Base-by-base conservation (phyloP, 352 stramenopile genomes). In the Phytophthora crassamura region DNA sequence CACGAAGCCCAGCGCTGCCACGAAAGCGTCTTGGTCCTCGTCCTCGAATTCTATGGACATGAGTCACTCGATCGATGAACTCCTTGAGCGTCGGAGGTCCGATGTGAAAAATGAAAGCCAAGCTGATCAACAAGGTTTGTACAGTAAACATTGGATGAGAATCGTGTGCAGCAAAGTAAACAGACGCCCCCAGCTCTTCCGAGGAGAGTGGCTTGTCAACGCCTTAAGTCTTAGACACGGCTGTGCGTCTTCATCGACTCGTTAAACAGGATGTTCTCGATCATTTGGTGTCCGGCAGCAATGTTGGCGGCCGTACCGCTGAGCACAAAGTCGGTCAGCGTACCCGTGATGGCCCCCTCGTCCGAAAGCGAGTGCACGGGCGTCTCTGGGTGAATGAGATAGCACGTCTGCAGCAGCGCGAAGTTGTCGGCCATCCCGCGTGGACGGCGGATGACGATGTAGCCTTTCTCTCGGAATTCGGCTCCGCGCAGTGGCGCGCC, bases 401-500 rank as follows among this genome's bases (percentile, higher is more conserved):
- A 82, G 50, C 77, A 84, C 35, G 78, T 78, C 52, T 87, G 78
- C 47, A 90, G 51, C 6, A 88, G 67, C 22, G 74, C 64, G 33
- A 57, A 77, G 33, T 61, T 55, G 16, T 53, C 40, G 8, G 72
- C 57, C 45, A 77, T 73, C 0, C 67, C 68, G 10, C 36, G 60
- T 32, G 75, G 69, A 7, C 73, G 72, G 38, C 76, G 77, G 16
- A 90, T 61, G 30, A 88, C 48, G 45, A 90, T 75, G 58, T 87
- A 90, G 0, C 81, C 77, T 43, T 82, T 77, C 59, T 90, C 78
- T 48, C 67, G 53, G 51, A 88, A 88, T 52, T 77, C 73, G 22
- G 74, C 72, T 18, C 75, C 78, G 18, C 69, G 42, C 3, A 85
- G 45, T 34, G 78, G 75, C 16, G 79, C 59, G 28, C 70, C 70